These are phyloP conservation scores for Sapria himalayana DNA, from an alignment of 345 rosid species.

Conservation along the genomic window DNA sequence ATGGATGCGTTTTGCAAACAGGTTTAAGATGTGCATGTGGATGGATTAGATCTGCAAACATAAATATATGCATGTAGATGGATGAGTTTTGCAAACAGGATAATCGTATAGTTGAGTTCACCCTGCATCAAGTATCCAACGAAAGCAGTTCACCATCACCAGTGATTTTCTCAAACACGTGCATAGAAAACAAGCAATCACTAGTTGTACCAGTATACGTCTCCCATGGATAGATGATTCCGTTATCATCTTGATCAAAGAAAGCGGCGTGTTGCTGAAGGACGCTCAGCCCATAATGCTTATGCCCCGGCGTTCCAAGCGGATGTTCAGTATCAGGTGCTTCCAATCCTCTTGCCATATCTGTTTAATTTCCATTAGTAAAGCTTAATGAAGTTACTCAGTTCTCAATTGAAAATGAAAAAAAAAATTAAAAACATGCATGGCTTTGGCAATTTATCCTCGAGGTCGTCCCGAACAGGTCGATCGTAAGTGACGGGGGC, in stretches of 20 bases:
- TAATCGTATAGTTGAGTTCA: too few species aligned
- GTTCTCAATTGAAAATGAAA: too few species aligned
- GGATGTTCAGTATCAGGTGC: slow-evolving; percentile 59
- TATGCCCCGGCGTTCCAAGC: slow-evolving; percentile 37
- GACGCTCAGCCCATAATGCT: slow-evolving; percentile 30
- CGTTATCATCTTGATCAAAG: slow-evolving; percentile 58
- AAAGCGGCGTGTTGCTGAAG: slow-evolving; percentile 84
- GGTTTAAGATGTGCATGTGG: too few species aligned
- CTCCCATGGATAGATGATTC: slow-evolving; percentile 94
- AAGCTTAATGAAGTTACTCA: not conserved
- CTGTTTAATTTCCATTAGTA: slow-evolving; percentile 9
- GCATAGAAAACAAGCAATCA: too few species aligned
- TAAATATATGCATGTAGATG: too few species aligned
- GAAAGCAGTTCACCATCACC: too few species aligned
- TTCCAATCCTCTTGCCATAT: slow-evolving; percentile 53
- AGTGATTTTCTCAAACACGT: too few species aligned
- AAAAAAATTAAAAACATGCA: slow-evolving; percentile 16
- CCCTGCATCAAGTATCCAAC: too few species aligned
- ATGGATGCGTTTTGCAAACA: not conserved
- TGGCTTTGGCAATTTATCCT: slow-evolving; percentile 45
- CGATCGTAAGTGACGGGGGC: slow-evolving; percentile 61
- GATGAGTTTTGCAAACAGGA: too few species aligned
- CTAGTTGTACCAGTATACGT: slow-evolving; percentile 58
- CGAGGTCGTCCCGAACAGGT: slow-evolving; percentile 38
- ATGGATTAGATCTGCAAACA: too few species aligned